Conservation (phyloP, 257 asterid genomes). For the Plantago major region DNA sequence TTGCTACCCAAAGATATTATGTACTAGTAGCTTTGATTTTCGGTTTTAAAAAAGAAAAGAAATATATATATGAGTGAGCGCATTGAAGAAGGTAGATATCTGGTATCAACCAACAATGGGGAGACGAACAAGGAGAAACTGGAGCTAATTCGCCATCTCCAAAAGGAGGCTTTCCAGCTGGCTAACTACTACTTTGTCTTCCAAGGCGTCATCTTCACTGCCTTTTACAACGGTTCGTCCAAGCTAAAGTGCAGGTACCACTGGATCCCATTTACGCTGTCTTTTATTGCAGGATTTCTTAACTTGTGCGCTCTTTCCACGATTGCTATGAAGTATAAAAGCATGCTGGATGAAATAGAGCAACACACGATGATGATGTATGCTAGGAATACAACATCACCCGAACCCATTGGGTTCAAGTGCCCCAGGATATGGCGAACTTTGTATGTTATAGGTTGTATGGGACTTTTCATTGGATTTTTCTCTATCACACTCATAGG, state of each 20-base stretch:
- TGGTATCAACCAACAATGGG: background rate
- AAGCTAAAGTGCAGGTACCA: constrained; percentile 25
- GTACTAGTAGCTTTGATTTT: too few species aligned
- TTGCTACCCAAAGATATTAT: too few species aligned
- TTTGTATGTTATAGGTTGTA: constrained; percentile 2
- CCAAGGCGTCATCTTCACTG: constrained; percentile 30
- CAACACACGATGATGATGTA: background rate
- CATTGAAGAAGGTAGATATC: background rate
- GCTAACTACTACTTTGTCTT: constrained; percentile 26
- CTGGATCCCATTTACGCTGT: constrained; percentile 25
- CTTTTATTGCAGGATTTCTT: constrained; percentile 22
- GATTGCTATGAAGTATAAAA: constrained; percentile 21
- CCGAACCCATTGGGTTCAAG: background rate
- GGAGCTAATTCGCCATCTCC: constrained; percentile 20
- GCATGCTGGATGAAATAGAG: constrained; percentile 19
- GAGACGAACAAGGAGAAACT: constrained; percentile 3
- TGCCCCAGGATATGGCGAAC: constrained; percentile 15
- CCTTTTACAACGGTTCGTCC: constrained; percentile 22
- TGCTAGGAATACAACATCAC: background rate
- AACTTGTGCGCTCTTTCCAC: constrained; percentile 19
- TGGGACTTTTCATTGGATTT: constrained; percentile 12
- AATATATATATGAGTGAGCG: too few species aligned
- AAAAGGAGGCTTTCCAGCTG: constrained; percentile 24
- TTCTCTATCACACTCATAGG: constrained; percentile 24
- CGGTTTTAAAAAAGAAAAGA: too few species aligned